phyloP scores from a whole-genome alignment of 345 rosid genomes.

The Eucalyptus tenuipes region DNA sequence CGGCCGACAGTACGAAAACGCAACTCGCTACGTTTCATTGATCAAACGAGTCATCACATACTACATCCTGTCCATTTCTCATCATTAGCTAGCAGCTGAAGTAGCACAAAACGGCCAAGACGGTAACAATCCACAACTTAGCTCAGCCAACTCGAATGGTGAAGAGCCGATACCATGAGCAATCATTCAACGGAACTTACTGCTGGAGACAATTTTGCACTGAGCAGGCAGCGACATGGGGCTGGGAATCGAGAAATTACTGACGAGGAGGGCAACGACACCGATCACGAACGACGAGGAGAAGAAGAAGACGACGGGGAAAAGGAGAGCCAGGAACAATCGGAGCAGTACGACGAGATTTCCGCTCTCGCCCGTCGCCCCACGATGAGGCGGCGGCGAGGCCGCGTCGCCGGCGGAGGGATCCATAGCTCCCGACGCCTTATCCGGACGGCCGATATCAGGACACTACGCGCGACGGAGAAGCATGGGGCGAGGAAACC shows the following conservation, averaged over 20 bases:
- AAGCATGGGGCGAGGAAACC: background rate
- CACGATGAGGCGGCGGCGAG: background rate
- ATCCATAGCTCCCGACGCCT: background rate
- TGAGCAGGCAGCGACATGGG: slow-evolving; percentile 35
- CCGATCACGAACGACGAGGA: slow-evolving; percentile 25
- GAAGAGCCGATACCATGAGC: background rate
- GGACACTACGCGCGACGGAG: background rate
- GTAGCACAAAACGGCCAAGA: background rate
- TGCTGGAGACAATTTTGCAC: slow-evolving; percentile 79
- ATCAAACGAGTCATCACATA: background rate
- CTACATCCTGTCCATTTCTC: background rate
- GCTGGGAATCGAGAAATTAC: slow-evolving; percentile 32
- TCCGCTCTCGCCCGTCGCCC: slow-evolving; percentile 7
- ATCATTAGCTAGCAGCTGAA: background rate
- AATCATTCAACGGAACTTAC: slow-evolving; percentile 19
- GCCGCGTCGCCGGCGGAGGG: background rate
- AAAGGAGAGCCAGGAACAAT: slow-evolving; percentile 26
- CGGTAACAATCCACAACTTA: background rate
- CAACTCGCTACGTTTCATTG: background rate
- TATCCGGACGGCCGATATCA: background rate
- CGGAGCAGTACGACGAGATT: slow-evolving; percentile 8
- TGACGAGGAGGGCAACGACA: slow-evolving; percentile 21
- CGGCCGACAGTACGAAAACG: too few species aligned
- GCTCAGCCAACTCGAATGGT: background rate
- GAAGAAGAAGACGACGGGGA: slow-evolving; percentile 37